Base-by-base conservation (phyloP, 2,329 filamentous ascomycete species). In the Cladophialophora yegresii region DNA sequence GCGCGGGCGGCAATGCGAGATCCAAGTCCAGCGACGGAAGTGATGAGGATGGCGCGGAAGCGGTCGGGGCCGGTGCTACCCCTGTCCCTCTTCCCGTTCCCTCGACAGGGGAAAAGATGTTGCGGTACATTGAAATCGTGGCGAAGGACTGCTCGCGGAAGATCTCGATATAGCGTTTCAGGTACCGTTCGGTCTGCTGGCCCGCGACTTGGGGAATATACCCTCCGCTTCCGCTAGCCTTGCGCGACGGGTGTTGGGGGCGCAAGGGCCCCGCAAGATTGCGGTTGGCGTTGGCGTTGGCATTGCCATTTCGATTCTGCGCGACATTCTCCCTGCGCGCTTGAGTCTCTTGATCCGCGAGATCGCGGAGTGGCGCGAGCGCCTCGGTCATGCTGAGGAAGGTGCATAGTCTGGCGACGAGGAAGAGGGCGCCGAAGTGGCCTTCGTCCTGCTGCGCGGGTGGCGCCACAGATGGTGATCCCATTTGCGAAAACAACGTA, bases 61-160 rank as follows among this genome's bases (percentile, higher is more conserved):
- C 56, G 4, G 53, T 63, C 12, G 12, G 4, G n/a, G n/a, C n/a
- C 20, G 47, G n/a, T 1, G 76, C 76, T 13, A n/a, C n/a, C n/a
- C n/a, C n/a, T n/a, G n/a, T n/a, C n/a, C n/a, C n/a, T n/a, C n/a
- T n/a, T n/a, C n/a, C n/a, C n/a, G 56, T 32, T 58, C 67, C 64
- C 23, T 65, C 57, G 12, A 77, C 76, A 3, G 75, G 87, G 72
- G n/a, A n/a, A n/a, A 96, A 96, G 61, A 98, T 92, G 72, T 89
- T 95, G 72, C 89, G 91, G 77, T 96, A 97, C 84, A 98, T 92
- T 64, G 92, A 96, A 30, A 98, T 87, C 65, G 98, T 96, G 50
- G 89, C 90, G 76, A 99, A 99, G 74, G 91, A 96, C 77, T 99
- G 95, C 77, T 99, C 95, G 58, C 95, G 89, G 75, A 98, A 98